A percentile compares a stretch with the other conserved stretches of the same genome.
phyloP scores from a whole-genome alignment of 2,329 filamentous ascomycete genomes.

The Ustulina deusta region DNA sequence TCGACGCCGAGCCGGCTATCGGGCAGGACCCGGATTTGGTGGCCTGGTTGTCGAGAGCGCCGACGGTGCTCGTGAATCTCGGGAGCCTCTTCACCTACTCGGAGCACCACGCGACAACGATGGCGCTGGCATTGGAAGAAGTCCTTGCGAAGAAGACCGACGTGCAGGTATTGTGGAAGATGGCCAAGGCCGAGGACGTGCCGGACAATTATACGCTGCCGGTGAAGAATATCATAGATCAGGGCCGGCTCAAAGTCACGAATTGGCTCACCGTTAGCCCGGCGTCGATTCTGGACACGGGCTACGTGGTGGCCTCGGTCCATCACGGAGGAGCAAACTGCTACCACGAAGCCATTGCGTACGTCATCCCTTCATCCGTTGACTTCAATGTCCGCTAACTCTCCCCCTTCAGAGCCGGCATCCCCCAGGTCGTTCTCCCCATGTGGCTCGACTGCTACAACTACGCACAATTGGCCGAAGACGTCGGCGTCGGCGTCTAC shows the following conservation, averaged over 20 bases:
- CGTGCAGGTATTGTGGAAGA: conserved; percentile 42
- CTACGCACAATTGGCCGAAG: conserved; percentile 37
- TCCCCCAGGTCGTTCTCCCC: conserved; percentile 38
- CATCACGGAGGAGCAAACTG: conserved; percentile 44
- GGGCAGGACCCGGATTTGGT: conserved; percentile 40
- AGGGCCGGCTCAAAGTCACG: conserved; percentile 36
- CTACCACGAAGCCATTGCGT: conserved; percentile 43
- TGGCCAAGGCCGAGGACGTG: conserved; percentile 26
- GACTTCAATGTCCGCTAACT: not conserved
- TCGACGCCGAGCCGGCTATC: conserved; percentile 35
- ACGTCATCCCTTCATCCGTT: not conserved
- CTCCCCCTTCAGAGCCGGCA: conserved; percentile 27
- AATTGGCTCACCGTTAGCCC: conserved; percentile 40
- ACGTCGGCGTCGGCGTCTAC: conserved; percentile 39
- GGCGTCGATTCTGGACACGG: conserved; percentile 39
- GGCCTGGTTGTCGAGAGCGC: conserved; percentile 39
- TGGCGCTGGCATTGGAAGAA: conserved; percentile 40
- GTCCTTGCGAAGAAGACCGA: conserved; percentile 30
- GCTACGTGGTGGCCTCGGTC: conserved; percentile 40
- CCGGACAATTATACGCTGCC: conserved; percentile 33
- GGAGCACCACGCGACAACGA: conserved; percentile 34
- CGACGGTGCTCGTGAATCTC: conserved; percentile 44
- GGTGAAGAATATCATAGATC: conserved; percentile 30
- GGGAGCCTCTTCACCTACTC: conserved; percentile 37
- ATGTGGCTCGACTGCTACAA: conserved; percentile 40